These are phyloP conservation scores for Acanthamoeba quina DNA, from an alignment of 208 protist species.

Conservation along the genomic window DNA sequence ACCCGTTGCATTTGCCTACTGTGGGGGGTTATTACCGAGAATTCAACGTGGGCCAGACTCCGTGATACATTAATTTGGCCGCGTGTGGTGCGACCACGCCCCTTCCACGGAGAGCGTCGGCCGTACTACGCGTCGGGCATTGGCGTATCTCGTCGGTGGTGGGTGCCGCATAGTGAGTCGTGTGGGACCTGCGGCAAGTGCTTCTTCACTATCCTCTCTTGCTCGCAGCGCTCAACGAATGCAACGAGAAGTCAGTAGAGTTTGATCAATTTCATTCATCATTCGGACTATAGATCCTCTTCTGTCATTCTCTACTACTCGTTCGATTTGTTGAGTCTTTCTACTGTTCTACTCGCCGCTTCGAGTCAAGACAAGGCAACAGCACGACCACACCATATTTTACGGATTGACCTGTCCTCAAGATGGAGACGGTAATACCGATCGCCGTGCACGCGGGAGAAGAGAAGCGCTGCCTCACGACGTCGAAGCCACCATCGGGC, in stretches of 20 bases:
- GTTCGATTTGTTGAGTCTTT: conserved; percentile 28
- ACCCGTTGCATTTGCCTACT: not conserved
- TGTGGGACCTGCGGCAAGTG: not conserved
- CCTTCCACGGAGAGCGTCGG: not conserved
- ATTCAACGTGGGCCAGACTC: not conserved
- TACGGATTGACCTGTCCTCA: not conserved
- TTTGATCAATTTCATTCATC: not conserved
- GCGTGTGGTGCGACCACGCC: not conserved
- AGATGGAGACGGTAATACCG: not conserved
- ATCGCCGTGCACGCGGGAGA: not conserved
- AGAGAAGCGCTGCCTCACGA: not conserved
- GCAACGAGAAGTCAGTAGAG: conserved; percentile 6
- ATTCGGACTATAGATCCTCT: not conserved
- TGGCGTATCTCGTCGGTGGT: not conserved
- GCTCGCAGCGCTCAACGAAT: not conserved
- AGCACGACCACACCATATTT: not conserved
- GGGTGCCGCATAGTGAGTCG: conserved; percentile 13
- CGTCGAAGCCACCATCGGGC: not conserved
- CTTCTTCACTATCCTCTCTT: not conserved
- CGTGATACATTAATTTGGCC: not conserved
- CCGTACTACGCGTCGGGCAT: not conserved
- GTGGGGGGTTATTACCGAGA: not conserved
- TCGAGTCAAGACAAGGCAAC: not conserved
- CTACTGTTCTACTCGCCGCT: not conserved
- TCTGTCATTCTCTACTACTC: not conserved